Evolutionary conservation across 2,329 filamentous ascomycete genomes (phyloP).

Genomic region (Pseudonectria buxi): DNA sequence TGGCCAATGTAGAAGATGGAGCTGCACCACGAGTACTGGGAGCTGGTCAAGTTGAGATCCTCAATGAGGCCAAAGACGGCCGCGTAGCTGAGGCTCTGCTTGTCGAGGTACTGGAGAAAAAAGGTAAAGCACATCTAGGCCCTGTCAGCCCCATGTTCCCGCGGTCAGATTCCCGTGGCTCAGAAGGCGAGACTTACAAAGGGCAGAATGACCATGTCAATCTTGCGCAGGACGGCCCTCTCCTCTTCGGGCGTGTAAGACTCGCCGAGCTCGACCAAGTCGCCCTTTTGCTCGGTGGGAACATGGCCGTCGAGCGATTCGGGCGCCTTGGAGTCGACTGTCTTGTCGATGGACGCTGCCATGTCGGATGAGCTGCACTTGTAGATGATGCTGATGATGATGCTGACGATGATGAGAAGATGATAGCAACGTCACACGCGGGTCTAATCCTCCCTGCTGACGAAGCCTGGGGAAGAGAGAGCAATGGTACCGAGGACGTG

Average conservation of each 20-base stretch:
- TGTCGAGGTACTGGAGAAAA: conserved; percentile 40
- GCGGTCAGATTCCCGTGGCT: no score
- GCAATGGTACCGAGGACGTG: no score
- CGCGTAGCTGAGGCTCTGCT: conserved; percentile 44
- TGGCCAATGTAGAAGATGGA: conserved; percentile 41
- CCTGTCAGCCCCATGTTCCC: no score
- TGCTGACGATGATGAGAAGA: no score
- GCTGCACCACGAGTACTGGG: conserved; percentile 42
- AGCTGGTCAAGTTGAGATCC: conserved; percentile 37
- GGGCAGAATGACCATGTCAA: conserved; percentile 25
- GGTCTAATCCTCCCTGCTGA: no score
- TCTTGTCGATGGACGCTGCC: neutral
- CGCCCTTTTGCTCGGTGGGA: conserved; percentile 4
- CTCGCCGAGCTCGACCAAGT: conserved; percentile 6
- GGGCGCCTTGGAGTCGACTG: conserved; percentile 4
- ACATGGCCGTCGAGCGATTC: conserved; percentile 2
- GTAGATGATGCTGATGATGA: no score
- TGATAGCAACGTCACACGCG: no score
- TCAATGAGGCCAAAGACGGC: conserved; percentile 38
- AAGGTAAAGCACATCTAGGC: conserved; percentile 32
- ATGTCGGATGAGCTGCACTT: no score
- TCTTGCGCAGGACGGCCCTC: conserved; percentile 24
- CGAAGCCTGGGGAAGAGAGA: no score
- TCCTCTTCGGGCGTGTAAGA: conserved; percentile 23
- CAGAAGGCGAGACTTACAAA: conserved; percentile 23